Evolutionary conservation across 495 filamentous ascomycete genomes (phyloP).

Genomic region (Xylaria longipes): DNA sequence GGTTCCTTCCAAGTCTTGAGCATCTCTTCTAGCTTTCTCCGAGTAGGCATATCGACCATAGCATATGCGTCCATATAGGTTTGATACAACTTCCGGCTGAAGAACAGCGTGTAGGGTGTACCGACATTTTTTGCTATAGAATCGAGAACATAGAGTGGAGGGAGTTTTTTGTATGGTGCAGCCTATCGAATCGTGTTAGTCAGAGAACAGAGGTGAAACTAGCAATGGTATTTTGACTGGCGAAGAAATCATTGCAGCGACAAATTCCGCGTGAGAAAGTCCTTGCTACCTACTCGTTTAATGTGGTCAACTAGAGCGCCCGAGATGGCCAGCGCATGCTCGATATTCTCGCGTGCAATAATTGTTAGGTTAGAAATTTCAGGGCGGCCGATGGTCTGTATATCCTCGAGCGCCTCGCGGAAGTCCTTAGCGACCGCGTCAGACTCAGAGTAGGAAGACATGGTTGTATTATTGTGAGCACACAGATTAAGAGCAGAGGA

Average conservation of each 20-base stretch:
- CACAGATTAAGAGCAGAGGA: constrained; percentile 23
- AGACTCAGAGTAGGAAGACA: constrained; percentile 74
- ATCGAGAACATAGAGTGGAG: constrained; percentile 96
- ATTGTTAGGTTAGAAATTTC: constrained; percentile 96
- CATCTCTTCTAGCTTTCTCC: constrained; percentile 94
- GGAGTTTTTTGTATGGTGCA: constrained; percentile 82
- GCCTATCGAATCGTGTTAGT: constrained; percentile 62
- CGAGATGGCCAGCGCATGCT: constrained; percentile 90
- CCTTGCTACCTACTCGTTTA: constrained; percentile 72
- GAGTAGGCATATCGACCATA: constrained; percentile 78
- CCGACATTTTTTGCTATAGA: constrained; percentile 99
- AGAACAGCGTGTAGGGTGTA: constrained; percentile 92
- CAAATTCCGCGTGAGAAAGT: constrained; percentile 12
- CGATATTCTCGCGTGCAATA: constrained; percentile 95
- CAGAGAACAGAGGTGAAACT: constrained; percentile 6
- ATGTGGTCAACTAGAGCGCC: constrained; percentile 91
- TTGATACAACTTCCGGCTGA: constrained; percentile 86
- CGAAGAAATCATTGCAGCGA: constrained; percentile 20
- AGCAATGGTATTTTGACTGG: background rate
- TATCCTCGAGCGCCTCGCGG: constrained; percentile 87
- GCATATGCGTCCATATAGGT: constrained; percentile 97
- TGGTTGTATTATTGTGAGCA: constrained; percentile 48
- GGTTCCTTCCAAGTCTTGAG: constrained; percentile 98
- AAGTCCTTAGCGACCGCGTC: constrained; percentile 96
- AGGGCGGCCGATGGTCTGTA: constrained; percentile 84